Conservation (phyloP, 2,329 filamentous ascomycete species). For the Exophiala mesophila region DNA sequence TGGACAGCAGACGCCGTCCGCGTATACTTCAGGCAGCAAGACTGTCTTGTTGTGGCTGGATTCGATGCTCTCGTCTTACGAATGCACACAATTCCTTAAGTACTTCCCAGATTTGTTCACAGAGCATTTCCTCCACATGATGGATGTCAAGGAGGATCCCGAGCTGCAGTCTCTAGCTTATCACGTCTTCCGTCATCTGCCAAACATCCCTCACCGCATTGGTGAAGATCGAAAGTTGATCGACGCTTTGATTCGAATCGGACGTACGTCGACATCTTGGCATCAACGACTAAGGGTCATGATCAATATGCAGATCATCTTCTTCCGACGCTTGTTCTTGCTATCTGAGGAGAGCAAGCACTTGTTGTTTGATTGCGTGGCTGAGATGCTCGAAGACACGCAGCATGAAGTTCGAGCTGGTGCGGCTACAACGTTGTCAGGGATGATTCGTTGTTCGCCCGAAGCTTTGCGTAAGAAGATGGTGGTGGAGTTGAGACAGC, state of each 20-base stretch:
- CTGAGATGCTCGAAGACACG: constrained; percentile 84
- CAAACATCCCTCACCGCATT: constrained; percentile 86
- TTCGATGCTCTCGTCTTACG: constrained; percentile 80
- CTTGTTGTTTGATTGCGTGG: constrained; percentile 83
- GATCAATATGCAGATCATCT: constrained; percentile 98
- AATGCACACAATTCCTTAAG: constrained; percentile 82
- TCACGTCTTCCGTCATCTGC: constrained; percentile 91
- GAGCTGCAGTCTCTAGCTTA: constrained; percentile 93
- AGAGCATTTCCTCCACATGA: constrained; percentile 95
- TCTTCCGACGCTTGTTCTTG: constrained; percentile 92
- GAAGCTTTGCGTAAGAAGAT: constrained; percentile 70
- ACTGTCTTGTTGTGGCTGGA: constrained; percentile 95
- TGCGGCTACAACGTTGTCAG: constrained; percentile 86
- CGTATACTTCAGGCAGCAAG: constrained; percentile 94
- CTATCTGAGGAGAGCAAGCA: constrained; percentile 70
- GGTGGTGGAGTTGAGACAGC: constrained; percentile 67
- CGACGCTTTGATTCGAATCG: constrained; percentile 78
- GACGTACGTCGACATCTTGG: constrained; percentile 79
- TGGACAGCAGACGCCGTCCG: constrained; percentile 86
- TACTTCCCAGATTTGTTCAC: constrained; percentile 91
- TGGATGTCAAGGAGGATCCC: constrained; percentile 98
- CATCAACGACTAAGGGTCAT: constrained; percentile 91
- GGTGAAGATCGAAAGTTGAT: constrained; percentile 85
- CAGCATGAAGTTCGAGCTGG: constrained; percentile 93
- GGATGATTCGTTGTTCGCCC: constrained; percentile 97